These are phyloP conservation scores for Daldinia eschscholtzii DNA, from an alignment of 2,329 filamentous ascomycete species.

Conservation along the genomic window DNA sequence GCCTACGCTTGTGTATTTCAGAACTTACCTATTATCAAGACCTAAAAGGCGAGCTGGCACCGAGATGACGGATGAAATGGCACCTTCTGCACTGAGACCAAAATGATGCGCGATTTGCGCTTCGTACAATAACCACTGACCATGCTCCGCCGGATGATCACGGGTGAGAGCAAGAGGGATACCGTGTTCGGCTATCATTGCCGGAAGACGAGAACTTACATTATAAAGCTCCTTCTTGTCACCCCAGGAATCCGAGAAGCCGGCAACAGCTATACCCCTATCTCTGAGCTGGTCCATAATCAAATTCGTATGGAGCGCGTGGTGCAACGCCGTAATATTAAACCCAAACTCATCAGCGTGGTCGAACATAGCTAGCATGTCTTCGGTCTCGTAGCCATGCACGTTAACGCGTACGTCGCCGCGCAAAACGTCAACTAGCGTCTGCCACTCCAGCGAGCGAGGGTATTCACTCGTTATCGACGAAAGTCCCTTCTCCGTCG, in stretches of 20 bases:
- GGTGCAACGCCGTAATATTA: constrained; percentile 39
- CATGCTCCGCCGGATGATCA: constrained; percentile 40
- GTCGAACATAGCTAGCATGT: constrained; percentile 39
- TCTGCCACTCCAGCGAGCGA: constrained; percentile 41
- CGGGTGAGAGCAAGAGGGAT: constrained; percentile 38
- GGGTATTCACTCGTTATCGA: constrained; percentile 33
- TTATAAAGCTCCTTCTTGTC: constrained; percentile 42
- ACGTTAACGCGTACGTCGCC: constrained; percentile 39
- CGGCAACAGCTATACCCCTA: constrained; percentile 34
- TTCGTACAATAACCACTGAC: constrained; percentile 41
- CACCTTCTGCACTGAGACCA: constrained; percentile 27
- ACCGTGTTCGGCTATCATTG: constrained; percentile 26
- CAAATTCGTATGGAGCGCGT: constrained; percentile 37
- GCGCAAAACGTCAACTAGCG: constrained; percentile 40
- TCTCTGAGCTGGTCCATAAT: constrained; percentile 35
- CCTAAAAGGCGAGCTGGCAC: constrained; percentile 37
- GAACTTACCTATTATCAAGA: constrained; percentile 35
- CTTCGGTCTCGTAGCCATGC: constrained; percentile 42
- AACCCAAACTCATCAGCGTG: constrained; percentile 42
- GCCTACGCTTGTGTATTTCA: too few species aligned
- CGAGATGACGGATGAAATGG: constrained; percentile 35
- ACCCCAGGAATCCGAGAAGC: constrained; percentile 42
- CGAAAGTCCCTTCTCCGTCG: constrained; percentile 16
- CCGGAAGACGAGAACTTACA: constrained; percentile 30
- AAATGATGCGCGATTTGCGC: constrained; percentile 42